Evolutionary conservation across 139 green algal genomes (phyloP), one percentile per base, ranked within the genome.

Genomic region (Chlorella sp.): DNA sequence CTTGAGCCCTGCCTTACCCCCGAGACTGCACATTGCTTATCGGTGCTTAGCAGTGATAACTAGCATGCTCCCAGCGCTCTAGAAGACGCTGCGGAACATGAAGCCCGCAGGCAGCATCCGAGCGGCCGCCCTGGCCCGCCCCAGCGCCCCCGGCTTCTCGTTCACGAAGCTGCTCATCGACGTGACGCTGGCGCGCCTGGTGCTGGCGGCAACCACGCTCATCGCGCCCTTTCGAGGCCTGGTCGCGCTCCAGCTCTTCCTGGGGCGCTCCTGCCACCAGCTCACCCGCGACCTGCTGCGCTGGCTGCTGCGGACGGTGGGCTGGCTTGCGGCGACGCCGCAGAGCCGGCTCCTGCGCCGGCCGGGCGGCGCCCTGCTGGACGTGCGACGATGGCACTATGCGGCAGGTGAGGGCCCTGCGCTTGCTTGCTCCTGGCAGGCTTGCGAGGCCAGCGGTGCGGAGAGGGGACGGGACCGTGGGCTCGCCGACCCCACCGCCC

Each of bases 371-470:
- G 62, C 73, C 29, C 61, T 81, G 1, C 43, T 83, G 7, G 73
- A 86, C 27, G 48, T 92, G 38, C 73, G 80, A 31, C 82, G 90
- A 61, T 95, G 87, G 88, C 90, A 95, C 63, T 27, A 89, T 1
- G 87, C 77, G 1, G 35, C 90, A 56, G 90, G 90, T 95, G 74
- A 81, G 90, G 43, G 0, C 5, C 19, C 31, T 19, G 41, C 11
- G 31, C 36, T 33, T 40, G 60, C n/a, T 33, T 2, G 45, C 33
- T 0, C 29, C 5, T 11, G 31, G 23, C 27, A 1, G 46, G 8
- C 19, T 29, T 46, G 40, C 21, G 0, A 42, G 23, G 2, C 0
- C 23, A 36, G 14, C 29, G 7, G 5, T 41, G n/a, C 11, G 3
- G 17, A n/a, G 12, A 41, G 9, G 7, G 19, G 53, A 40, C 23